phyloP scores from a whole-genome alignment of 139 green algal species.

The Chlorella sp. region DNA sequence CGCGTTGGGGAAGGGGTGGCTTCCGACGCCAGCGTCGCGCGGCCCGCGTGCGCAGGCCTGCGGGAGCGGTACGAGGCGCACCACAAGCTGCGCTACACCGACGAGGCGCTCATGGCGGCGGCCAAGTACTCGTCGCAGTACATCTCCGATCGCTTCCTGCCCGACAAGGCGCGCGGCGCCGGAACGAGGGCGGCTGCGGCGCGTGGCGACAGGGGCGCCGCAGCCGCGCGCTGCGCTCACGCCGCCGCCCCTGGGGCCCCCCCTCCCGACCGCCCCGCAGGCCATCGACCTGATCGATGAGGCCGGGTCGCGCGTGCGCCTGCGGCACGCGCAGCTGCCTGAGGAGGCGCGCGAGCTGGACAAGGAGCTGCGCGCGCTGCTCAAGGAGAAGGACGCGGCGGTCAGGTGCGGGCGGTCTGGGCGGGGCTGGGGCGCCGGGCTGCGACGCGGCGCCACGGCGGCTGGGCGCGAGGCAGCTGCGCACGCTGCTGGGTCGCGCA shows the following conservation, averaged over 20 bases:
- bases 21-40: too few species aligned
- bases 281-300: conserved; percentile 99
- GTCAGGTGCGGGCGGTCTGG: conserved; percentile 54
- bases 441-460: neutral
- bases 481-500: too few species aligned
- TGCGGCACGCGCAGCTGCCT: conserved; percentile 95
- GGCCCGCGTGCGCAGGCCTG: too few species aligned
- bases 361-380: conserved; percentile 88
- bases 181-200: too few species aligned
- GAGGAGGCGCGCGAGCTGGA: conserved; percentile 95
- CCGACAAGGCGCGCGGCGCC: conserved; percentile 44
- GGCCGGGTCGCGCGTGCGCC: conserved; percentile 93
- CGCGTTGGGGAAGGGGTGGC: too few species aligned
- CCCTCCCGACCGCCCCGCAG: too few species aligned
- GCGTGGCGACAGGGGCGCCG: too few species aligned
- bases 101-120: conserved; percentile 92
- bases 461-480: neutral
- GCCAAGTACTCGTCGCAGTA: conserved; percentile 93
- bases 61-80: conserved; percentile 97
- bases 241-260: too few species aligned
- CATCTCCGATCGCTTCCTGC: conserved; percentile 88
- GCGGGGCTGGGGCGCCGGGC: too few species aligned
- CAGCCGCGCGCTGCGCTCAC: too few species aligned
- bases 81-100: conserved; percentile 98
- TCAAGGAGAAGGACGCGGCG: conserved; percentile 98